Evolutionary conservation across 75 land plant genomes (phyloP).

Genomic region (Larix kaempferi): DNA sequence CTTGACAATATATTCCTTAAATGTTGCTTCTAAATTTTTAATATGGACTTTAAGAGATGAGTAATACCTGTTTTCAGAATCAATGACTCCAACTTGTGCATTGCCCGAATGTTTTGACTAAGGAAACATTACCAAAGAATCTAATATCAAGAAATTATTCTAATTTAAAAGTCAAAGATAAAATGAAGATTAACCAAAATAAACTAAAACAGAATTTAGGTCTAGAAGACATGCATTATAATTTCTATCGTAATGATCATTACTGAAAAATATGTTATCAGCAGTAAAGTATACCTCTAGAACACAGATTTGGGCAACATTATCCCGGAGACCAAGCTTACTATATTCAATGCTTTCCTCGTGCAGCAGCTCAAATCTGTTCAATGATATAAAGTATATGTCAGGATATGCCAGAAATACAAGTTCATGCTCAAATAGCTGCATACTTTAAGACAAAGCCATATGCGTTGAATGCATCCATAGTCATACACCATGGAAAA

Average conservation of each 20-base stretch:
- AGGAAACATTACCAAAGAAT: constrained; percentile 2
- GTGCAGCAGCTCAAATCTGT: constrained; percentile 52
- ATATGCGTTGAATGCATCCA: no score
- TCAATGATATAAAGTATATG: not conserved
- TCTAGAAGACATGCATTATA: not conserved
- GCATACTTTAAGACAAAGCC: no score
- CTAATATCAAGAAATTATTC: not conserved
- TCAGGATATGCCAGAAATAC: no score
- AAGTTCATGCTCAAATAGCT: no score
- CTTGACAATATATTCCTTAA: not conserved
- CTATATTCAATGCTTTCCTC: constrained; percentile 82
- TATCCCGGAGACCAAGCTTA: constrained; percentile 74
- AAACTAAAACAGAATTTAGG: not conserved
- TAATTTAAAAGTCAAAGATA: not conserved
- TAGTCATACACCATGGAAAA: no score
- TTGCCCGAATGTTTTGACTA: constrained; percentile 7
- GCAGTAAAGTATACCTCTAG: constrained; percentile 57
- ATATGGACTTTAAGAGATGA: not conserved
- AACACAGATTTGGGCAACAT: constrained; percentile 96
- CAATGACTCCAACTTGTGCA: not conserved
- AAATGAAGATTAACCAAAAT: not conserved
- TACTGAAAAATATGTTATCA: not conserved
- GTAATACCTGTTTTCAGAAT: constrained; percentile 4
- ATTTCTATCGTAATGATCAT: not conserved
- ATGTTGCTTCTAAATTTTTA: not conserved